These are phyloP conservation scores for Nepenthes mirabilis DNA, from an alignment of 148 eudicot species.

Conservation along the genomic window DNA sequence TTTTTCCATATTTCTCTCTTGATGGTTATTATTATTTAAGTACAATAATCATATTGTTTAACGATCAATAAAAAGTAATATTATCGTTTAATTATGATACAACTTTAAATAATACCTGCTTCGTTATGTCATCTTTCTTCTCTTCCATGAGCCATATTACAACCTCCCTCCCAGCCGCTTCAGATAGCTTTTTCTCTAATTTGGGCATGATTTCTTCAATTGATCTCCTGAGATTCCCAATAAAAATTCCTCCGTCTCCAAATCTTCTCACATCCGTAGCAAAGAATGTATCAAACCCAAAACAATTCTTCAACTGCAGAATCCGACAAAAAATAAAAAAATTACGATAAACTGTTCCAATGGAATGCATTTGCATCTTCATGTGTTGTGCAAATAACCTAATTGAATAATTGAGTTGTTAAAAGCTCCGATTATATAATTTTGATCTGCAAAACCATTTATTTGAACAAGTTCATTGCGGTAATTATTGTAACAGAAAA, in stretches of 20 bases:
- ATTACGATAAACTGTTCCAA: background rate
- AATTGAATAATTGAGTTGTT: background rate
- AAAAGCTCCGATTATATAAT: too few species aligned
- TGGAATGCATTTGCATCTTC: too few species aligned
- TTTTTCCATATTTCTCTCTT: too few species aligned
- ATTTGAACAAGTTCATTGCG: too few species aligned
- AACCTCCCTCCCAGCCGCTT: conserved; percentile 85
- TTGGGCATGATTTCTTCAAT: conserved; percentile 77
- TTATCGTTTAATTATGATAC: too few species aligned
- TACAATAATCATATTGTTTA: too few species aligned
- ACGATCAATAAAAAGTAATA: too few species aligned
- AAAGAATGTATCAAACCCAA: conserved; percentile 85
- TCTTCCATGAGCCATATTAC: conserved; percentile 95
- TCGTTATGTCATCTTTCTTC: conserved; percentile 66
- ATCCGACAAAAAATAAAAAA: background rate
- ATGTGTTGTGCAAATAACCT: background rate
- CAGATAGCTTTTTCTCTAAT: conserved; percentile 72
- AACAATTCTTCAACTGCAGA: conserved; percentile 68
- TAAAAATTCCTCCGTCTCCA: conserved; percentile 93
- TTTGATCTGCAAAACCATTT: too few species aligned
- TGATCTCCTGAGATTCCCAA: conserved; percentile 85
- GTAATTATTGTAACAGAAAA: background rate
- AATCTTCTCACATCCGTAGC: conserved; percentile 90
- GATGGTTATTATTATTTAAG: too few species aligned
- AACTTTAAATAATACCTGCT: conserved; percentile 38